Percentiles rank a stretch among this genome's conserved stretches.
phyloP scores from a whole-genome alignment of 352 stramenopile species.

The Elongisporangium prolatum region DNA sequence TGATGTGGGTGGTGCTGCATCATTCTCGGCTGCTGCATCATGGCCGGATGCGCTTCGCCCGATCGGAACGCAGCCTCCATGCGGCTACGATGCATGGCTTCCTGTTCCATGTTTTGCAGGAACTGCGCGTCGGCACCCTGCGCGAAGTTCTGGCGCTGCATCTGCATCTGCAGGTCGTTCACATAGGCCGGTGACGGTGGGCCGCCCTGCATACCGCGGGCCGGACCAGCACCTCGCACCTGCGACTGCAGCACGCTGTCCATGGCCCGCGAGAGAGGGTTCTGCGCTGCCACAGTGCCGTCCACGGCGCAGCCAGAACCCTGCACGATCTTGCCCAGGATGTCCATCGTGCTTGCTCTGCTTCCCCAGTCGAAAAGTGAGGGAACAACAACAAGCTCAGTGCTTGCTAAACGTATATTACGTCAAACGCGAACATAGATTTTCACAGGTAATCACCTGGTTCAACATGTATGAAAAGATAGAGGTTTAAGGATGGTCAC shows the following conservation, averaged over 20 bases:
- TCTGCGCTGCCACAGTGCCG: conserved; percentile 79
- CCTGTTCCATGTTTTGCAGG: conserved; percentile 57
- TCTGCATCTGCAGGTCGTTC: conserved; percentile 63
- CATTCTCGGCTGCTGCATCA: conserved; percentile 12
- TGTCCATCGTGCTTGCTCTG: conserved; percentile 46
- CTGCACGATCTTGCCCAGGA: conserved; percentile 81
- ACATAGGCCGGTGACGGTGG: conserved; percentile 27
- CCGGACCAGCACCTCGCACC: conserved; percentile 13
- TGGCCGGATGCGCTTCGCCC: conserved; percentile 22
- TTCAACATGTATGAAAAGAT: conserved; percentile 2
- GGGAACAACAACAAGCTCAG: background rate
- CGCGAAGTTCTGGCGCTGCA: conserved; percentile 62
- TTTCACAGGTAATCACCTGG: background rate
- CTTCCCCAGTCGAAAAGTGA: background rate
- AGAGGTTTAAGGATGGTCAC: background rate
- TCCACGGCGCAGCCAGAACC: conserved; percentile 75
- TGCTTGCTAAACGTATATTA: background rate
- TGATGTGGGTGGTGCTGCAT: conserved; percentile 47
- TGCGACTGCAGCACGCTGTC: conserved; percentile 74
- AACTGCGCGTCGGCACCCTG: conserved; percentile 47
- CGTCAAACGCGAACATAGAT: background rate
- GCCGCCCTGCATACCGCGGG: conserved; percentile 19
- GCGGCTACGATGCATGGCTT: conserved; percentile 48
- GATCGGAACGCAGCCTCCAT: conserved; percentile 70
- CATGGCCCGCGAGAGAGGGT: conserved; percentile 76